Evolutionary conservation across 2,329 filamentous ascomycete genomes (phyloP).

Genomic region (Lasiodiplodia hormozganensis): DNA sequence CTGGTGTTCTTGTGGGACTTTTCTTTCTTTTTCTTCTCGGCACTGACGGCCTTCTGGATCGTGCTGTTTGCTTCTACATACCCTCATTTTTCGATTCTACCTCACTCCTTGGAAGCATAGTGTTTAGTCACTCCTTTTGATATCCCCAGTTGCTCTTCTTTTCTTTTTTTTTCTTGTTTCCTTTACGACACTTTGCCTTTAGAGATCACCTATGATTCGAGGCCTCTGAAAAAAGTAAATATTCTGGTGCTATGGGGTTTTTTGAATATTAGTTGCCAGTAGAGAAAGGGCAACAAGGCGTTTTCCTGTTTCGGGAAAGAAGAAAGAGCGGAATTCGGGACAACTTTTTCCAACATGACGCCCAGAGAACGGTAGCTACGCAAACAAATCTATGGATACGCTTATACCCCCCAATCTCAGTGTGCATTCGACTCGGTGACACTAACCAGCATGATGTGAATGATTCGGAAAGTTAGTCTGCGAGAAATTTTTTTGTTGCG

Average conservation of each 20-base stretch:
- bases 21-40: not conserved
- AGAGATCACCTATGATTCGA: conserved; percentile 12
- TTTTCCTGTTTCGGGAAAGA: conserved; percentile 11
- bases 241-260: conserved; percentile 14
- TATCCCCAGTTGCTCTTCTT: conserved; percentile 8
- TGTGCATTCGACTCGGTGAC: not conserved
- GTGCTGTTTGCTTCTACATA: conserved; percentile 18
- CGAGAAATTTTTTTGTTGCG: not conserved
- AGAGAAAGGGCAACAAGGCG: conserved; percentile 11
- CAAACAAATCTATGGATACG: conserved; percentile 26
- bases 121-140: conserved; percentile 24
- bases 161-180: conserved; percentile 3
- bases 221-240: not conserved
- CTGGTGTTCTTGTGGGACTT: conserved; percentile 9
- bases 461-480: not conserved
- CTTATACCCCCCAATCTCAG: conserved; percentile 6
- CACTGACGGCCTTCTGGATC: conserved; percentile 15
- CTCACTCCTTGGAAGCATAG: conserved; percentile 6
- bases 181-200: conserved; percentile 11
- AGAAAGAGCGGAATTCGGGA: conserved; percentile 20
- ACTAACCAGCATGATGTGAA: not conserved
- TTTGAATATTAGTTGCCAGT: conserved; percentile 10
- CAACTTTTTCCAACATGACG: conserved; percentile 22
- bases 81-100: conserved; percentile 27
- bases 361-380: conserved; percentile 26